Base-by-base conservation (phyloP, 805 yeast genomes). In the Diddensiella transvaalensis region DNA sequence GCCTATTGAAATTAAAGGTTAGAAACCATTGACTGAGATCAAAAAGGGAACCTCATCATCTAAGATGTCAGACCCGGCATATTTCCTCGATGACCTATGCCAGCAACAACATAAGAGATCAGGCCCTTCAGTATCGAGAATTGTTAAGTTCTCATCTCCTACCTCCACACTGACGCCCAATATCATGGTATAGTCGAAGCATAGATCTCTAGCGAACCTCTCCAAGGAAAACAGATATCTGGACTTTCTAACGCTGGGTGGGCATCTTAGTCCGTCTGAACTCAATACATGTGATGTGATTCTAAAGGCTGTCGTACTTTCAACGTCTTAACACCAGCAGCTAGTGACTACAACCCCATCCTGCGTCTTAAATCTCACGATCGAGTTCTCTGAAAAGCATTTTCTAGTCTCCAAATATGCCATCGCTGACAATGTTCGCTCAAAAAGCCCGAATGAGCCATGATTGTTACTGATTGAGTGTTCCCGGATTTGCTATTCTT, bases 171-270 rank as follows among this genome's bases (percentile, higher is more conserved):
- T 42, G 3, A 8, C 32, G 11, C 22, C 45, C n/a, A 33, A 11
- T 19, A 22, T 29, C 8, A 15, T 47, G 2, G 5, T 40, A 17
- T 13, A 26, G 6, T 10, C n/a, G 18, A 47, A 10, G 11, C 37
- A 24, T 15, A 17, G 4, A 6, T 26, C 35, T 22, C 19, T 4
- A 6, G 24, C 23, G 13, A 39, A 29, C 42, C 8, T 19, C 10
- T 39, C 48, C 26, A 54, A 54, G 37, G 44, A n/a, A n/a, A 26
- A 10, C 23, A 35, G 40, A 58, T 58, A 32, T 57, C 60, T 1
- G 23, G 30, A 6, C 61, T 61, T 4, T 39, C 53, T 18, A 57
- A 58, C 40, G 55, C 57, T 42, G 58, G 57, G 11, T 5, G 46
- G 48, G 11, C 61, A 58, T 37, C 38, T 57, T 10, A 61, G 56